Base-by-base conservation (phyloP, 106 monocot species). In the Dioscorea zingiberensis region DNA sequence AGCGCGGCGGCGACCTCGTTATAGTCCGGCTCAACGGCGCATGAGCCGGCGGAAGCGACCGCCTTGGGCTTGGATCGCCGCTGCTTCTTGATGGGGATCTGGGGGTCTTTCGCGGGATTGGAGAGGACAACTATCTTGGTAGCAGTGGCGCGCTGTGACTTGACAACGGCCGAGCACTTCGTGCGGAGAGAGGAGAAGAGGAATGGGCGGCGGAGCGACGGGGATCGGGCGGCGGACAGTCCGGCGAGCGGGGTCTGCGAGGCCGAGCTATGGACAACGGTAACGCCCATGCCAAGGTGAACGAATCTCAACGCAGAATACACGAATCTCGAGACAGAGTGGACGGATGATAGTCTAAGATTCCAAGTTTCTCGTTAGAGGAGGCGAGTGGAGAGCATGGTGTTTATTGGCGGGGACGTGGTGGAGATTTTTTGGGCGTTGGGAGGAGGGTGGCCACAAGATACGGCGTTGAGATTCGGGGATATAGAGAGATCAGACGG, bases 1-100 rank as follows among this genome's bases (percentile, higher is more conserved):
- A 95, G 81, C 59, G 68, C 75, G n/a, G 84, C 87, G 1, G 94
- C 94, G 7, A 91, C 78, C 64, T 85, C 85, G 49, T 79, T 75
- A 60, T 91, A 95, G 69, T 95, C 87, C 67, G 86, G 57, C 16
- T 83, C 88, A 1, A 13, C 29, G 19, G 71, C 17, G 32, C 24
- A 44, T 61, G 21, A 6, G 30, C 64, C 30, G 16, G 18, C 47
- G 18, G 45, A 48, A 12, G 64, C 57, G 44, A 65, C 32, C 13
- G 80, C 47, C 22, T 69, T 69, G 10, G 58, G 57, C 14, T 56
- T 63, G 4, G 18, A 4, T 19, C 19, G 15, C 14, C 10, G 70
- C 17, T 15, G 70, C 69, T 58, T 77, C 64, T 32, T 70, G 64
- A n/a, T 19, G 23, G 51, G 47, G 26, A 21, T 5, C 44, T 63